Evolutionary conservation across 306 rosid species (phyloP).

Genomic region (Fragaria vesca): DNA sequence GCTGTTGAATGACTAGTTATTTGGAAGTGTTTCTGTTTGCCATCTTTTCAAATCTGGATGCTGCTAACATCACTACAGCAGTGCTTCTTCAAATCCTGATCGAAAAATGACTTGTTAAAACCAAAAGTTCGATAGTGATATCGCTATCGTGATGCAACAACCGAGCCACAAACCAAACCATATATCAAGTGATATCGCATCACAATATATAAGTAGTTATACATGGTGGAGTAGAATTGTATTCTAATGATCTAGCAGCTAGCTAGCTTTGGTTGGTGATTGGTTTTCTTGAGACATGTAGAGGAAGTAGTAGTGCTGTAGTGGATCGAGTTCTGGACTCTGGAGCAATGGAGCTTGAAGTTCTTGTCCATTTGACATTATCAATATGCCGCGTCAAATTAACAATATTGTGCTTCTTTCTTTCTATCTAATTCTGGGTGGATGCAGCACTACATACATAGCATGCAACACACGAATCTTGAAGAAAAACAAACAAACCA

Average conservation of each 20-base stretch:
- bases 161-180: not conserved
- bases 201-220: not conserved
- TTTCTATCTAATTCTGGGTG: not conserved
- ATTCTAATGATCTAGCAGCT: not conserved
- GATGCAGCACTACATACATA: not conserved
- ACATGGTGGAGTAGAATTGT: not conserved
- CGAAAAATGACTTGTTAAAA: not conserved
- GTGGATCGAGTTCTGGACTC: not conserved
- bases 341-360: not conserved
- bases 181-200: not conserved
- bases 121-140: not conserved
- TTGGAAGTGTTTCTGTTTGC: not conserved
- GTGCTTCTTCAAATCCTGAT: not conserved
- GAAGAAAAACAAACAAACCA: not conserved
- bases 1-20: not conserved
- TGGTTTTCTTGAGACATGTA: not conserved
- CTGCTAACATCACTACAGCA: not conserved
- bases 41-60: not conserved
- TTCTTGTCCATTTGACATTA: not conserved
- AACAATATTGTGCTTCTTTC: not conserved
- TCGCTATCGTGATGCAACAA: not conserved
- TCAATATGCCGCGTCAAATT: not conserved
- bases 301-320: not conserved
- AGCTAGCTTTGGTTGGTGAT: not conserved
- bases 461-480: not conserved